phyloP scores from a whole-genome alignment of 2,329 filamentous ascomycete species.

The Reticulascus tulasneorum region DNA sequence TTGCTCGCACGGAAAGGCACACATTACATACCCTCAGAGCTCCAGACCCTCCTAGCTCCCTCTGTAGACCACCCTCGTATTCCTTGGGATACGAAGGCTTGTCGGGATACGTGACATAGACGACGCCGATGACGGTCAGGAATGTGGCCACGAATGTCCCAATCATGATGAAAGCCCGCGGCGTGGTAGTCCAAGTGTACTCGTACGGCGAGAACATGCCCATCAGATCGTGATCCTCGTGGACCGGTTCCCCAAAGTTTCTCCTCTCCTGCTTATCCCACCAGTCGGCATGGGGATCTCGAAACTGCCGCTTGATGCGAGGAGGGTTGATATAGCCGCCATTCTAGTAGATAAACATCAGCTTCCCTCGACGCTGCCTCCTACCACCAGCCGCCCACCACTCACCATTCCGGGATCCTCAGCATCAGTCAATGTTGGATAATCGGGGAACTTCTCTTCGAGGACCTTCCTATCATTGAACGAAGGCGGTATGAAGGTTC shows the following conservation, averaged over 20 bases:
- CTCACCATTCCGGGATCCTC: slow-evolving; percentile 66
- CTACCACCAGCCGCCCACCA: slow-evolving; percentile 13
- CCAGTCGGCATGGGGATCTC: slow-evolving; percentile 90
- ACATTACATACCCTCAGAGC: slow-evolving; percentile 57
- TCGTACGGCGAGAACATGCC: slow-evolving; percentile 86
- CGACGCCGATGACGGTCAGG: slow-evolving; percentile 60
- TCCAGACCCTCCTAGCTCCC: slow-evolving; percentile 68
- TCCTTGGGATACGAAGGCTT: slow-evolving; percentile 64
- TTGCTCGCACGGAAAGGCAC: background rate
- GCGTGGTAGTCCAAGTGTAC: slow-evolving; percentile 76
- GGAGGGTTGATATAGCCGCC: slow-evolving; percentile 80
- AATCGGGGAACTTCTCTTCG: slow-evolving; percentile 50
- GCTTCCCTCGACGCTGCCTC: background rate
- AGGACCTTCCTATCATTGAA: slow-evolving; percentile 41
- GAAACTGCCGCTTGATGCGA: slow-evolving; percentile 79
- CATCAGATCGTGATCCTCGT: slow-evolving; percentile 93
- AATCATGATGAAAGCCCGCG: slow-evolving; percentile 66
- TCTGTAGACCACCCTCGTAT: slow-evolving; percentile 69
- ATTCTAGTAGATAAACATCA: slow-evolving; percentile 63
- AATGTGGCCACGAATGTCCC: slow-evolving; percentile 63
- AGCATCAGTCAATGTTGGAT: slow-evolving; percentile 46
- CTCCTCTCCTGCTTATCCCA: slow-evolving; percentile 97
- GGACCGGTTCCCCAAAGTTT: slow-evolving; percentile 93
- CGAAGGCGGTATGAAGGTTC: slow-evolving; percentile 51
- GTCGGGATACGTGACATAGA: slow-evolving; percentile 70